Evolutionary conservation across 2,329 filamentous ascomycete genomes (phyloP).

Genomic region (Aspergillus sp.): DNA sequence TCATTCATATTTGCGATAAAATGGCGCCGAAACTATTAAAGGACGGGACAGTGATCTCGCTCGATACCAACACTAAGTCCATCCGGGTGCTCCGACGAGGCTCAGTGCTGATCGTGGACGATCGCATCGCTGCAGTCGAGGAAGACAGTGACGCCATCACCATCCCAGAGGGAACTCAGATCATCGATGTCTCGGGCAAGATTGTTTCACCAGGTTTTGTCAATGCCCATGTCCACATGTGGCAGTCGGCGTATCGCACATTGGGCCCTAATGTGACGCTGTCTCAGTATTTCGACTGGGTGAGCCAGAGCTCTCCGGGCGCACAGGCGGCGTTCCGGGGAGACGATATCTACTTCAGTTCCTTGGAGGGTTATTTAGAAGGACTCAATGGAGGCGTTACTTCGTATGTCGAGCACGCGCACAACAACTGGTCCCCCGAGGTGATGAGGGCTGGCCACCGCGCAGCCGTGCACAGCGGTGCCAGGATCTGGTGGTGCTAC

Average conservation of each 20-base stretch:
- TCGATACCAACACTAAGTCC: background rate
- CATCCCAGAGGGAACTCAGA: background rate
- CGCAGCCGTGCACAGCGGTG: constrained; percentile 51
- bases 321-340: constrained; percentile 36
- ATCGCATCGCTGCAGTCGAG: background rate
- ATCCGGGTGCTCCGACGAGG: background rate
- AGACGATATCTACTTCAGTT: constrained; percentile 50
- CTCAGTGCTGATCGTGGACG: constrained; percentile 1
- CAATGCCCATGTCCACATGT: constrained; percentile 57
- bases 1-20: no score
- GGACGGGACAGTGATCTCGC: background rate
- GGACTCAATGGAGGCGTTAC: constrained; percentile 56
- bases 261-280: constrained; percentile 53
- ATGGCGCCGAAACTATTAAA: constrained; percentile 3
- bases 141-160: background rate
- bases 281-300: constrained; percentile 45
- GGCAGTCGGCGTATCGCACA: constrained; percentile 58
- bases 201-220: constrained; percentile 51
- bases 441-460: constrained; percentile 47
- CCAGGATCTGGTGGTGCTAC: constrained; percentile 50
- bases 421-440: constrained; percentile 40
- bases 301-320: background rate
- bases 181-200: constrained; percentile 1
- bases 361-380: constrained; percentile 52
- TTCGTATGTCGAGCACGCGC: constrained; percentile 54